A percentile compares a stretch with the other conserved stretches of the same genome.
Conservation (phyloP, 176 grass and related monocot genomes). For the Typha latifolia region DNA sequence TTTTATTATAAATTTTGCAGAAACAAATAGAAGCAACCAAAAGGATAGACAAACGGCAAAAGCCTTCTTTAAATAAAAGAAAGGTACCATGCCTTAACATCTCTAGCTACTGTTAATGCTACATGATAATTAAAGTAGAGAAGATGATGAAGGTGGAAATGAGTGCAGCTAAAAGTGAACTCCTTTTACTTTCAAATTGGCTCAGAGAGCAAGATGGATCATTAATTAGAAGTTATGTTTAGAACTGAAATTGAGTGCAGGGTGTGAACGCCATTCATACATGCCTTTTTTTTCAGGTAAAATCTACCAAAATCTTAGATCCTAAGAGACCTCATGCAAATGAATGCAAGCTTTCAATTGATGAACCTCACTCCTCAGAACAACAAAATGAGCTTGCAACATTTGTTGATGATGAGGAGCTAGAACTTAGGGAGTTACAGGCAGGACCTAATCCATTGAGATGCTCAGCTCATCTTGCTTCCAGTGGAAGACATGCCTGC, state of each 20-base stretch:
- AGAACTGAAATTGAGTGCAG: too few species aligned
- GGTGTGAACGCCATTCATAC: background rate
- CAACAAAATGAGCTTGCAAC: conserved; percentile 28
- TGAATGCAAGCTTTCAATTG: conserved; percentile 70
- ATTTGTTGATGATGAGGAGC: conserved; percentile 88
- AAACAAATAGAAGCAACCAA: conserved; percentile 39
- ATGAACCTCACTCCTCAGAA: conserved; percentile 43
- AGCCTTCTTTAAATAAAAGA: conserved; percentile 35
- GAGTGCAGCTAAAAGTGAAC: background rate
- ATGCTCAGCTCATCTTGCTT: conserved; percentile 86
- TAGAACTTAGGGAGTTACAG: conserved; percentile 87
- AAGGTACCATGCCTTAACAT: conserved; percentile 36
- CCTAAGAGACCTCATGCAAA: conserved; percentile 29
- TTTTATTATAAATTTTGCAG: conserved; percentile 23
- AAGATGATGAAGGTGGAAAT: background rate
- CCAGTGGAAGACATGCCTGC: conserved; percentile 74
- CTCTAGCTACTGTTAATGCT: background rate
- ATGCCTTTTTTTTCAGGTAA: conserved; percentile 35
- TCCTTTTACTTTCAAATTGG: background rate
- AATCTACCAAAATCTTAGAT: conserved; percentile 35
- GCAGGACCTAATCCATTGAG: conserved; percentile 81
- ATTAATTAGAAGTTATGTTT: too few species aligned
- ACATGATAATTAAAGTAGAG: background rate
- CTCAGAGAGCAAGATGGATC: too few species aligned
- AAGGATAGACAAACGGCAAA: conserved; percentile 44